Evolutionary conservation across 164 flowering plant genomes (phyloP).

Genomic region (Magnolia officinalis): DNA sequence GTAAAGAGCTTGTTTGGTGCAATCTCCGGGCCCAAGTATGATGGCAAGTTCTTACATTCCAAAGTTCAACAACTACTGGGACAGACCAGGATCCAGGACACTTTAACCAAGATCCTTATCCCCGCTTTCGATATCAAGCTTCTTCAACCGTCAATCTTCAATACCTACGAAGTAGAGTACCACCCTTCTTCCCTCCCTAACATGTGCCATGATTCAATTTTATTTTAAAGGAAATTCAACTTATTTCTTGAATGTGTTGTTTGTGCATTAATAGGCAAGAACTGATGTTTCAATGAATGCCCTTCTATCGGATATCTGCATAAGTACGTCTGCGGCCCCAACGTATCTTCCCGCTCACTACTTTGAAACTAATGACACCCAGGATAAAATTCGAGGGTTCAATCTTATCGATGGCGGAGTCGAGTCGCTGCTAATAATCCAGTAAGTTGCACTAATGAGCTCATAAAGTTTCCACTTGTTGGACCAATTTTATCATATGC

Average conservation of each 20-base stretch:
- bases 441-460: conserved; percentile 12
- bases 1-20: background rate
- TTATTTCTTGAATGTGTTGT: background rate
- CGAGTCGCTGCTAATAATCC: conserved; percentile 50
- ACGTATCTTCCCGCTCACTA: conserved; percentile 17
- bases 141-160: conserved; percentile 33
- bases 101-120: conserved; percentile 20
- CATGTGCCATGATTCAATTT: too few relatives aligned
- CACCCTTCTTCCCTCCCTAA: background rate
- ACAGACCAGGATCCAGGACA: conserved; percentile 10
- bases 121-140: conserved; percentile 20
- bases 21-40: conserved; percentile 17
- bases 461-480: background rate
- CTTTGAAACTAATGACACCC: conserved; percentile 19
- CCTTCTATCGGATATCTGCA: conserved; percentile 33
- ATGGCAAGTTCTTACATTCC: conserved; percentile 16
- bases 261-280: conserved; percentile 19
- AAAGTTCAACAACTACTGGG: conserved; percentile 10
- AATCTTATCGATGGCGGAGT: conserved; percentile 46
- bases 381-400: conserved; percentile 18
- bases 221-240: too few relatives aligned
- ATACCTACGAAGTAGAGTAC: conserved; percentile 17
- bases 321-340: conserved; percentile 34
- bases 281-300: conserved; percentile 21
- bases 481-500: background rate